Evolutionary conservation across 768 basidiomycete genomes (phyloP), one percentile per base, ranked within the genome.

Genomic region (Glaciozyma antarctica): DNA sequence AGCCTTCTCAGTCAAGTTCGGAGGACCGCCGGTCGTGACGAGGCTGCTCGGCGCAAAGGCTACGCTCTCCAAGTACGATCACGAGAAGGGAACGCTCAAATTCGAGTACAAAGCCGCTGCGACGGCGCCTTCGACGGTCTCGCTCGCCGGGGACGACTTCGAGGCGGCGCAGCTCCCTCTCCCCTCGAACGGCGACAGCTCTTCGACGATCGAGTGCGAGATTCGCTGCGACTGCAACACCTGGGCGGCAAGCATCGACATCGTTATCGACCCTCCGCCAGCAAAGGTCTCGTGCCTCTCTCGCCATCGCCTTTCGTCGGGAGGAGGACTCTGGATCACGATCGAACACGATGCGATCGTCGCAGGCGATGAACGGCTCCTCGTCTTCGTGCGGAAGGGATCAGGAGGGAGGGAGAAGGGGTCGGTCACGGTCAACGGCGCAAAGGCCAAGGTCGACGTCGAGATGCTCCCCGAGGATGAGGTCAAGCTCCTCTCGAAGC

Each of bases 291-390:
- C 87, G 1, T 90, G 87, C 66, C 81, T 99, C 13, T 84, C 88
- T 12, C 83, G 95, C 38, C 94, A 98, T 77, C 83, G 87, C 9
- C 80, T 98, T 8, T 90, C 90, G 2, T 85, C 87, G 43, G 94
- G 94, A 4, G 93, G 94, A 21, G 95, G 95, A 0, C 77, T 95
- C 24, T 99, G 95, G 95, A 76, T 99, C 32, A 92, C 90, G 0
- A 80, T 97, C 72, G 87, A 84, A 7, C 93, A 98, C 72, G 88
- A 94, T 67, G 76, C 86, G n/a, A 83, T 85, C n/a, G 53, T 62
- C 32, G 45, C 53, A 9, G 54, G 34, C 2, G 63, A 53, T 7
- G 65, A 65, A 19, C 52, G 52, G n/a, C 61, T 70, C 9, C 24
- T 34, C 21, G 62, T 69, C 5, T 61, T 63, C 26, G 69, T 70